A percentile compares a stretch with the other conserved stretches of the same genome.
Conservation (phyloP, 106 monocot genomes). For the Dioscorea zingiberensis region DNA sequence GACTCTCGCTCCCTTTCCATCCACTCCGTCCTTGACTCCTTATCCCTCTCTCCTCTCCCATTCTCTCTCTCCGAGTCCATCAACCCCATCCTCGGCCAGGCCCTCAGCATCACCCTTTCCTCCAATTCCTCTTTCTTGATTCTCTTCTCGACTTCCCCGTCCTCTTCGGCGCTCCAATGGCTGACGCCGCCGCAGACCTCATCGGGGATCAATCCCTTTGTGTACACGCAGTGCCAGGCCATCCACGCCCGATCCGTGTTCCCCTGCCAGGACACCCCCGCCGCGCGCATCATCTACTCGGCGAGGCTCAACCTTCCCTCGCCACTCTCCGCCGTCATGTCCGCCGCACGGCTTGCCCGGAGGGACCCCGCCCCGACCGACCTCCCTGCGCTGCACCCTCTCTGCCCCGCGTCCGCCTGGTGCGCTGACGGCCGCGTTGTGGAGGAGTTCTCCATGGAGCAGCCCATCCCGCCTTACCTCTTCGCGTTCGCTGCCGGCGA, state of each 20-base stretch:
- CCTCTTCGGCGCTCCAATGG: slow-evolving; percentile 88
- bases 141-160: slow-evolving; percentile 57
- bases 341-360: slow-evolving; percentile 47
- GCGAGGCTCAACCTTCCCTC: slow-evolving; percentile 65
- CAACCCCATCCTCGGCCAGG: slow-evolving; percentile 42
- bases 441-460: slow-evolving; percentile 79
- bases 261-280: slow-evolving; percentile 98
- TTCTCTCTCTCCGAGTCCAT: slow-evolving; percentile 27
- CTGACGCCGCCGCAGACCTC: slow-evolving; percentile 71
- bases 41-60: slow-evolving; percentile 21
- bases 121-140: slow-evolving; percentile 38
- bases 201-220: slow-evolving; percentile 51
- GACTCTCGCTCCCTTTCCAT: slow-evolving; percentile 19
- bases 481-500: slow-evolving; percentile 87
- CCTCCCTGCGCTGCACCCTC: neutral
- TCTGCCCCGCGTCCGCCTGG: slow-evolving; percentile 39
- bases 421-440: slow-evolving; percentile 55
- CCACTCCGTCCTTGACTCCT: slow-evolving; percentile 12
- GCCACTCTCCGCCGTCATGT: slow-evolving; percentile 62
- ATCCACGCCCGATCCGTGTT: slow-evolving; percentile 91
- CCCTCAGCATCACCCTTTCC: slow-evolving; percentile 51
- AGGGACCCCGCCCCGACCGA: slow-evolving; percentile 44
- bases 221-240: slow-evolving; percentile 90
- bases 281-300: slow-evolving; percentile 64
- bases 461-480: slow-evolving; percentile 87